Conservation (phyloP, 169 alveolate genomes). For the Neospora caninum region DNA sequence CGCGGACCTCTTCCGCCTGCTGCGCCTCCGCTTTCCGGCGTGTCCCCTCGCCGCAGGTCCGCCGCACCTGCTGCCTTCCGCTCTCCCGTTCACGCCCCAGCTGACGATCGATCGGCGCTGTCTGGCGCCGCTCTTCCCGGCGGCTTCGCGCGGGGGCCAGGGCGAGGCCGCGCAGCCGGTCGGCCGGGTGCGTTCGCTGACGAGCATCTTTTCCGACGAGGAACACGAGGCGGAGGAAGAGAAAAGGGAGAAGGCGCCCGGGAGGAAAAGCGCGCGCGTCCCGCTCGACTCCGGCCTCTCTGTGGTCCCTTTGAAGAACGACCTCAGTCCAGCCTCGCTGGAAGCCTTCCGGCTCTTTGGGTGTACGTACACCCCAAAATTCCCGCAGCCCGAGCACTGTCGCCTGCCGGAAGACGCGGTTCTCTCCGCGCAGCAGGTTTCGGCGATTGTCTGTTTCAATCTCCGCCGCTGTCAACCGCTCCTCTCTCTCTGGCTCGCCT, state of each 20-base stretch:
- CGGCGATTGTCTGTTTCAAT: constrained; percentile 57
- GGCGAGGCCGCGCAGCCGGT: background rate
- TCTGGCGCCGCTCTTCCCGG: constrained; percentile 14
- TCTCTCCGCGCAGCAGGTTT: constrained; percentile 35
- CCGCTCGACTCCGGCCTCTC: background rate
- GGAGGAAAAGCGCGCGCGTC: no score
- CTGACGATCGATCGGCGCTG: constrained; percentile 56
- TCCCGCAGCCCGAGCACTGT: constrained; percentile 55
- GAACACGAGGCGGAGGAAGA: background rate
- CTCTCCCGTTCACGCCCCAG: constrained; percentile 45
- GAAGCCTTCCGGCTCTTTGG: constrained; percentile 59
- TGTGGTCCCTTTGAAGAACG: no score
- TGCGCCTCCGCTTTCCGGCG: constrained; percentile 39
- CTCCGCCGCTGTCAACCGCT: constrained; percentile 41
- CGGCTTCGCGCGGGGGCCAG: background rate
- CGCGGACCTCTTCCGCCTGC: constrained; percentile 46
- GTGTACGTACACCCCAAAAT: constrained; percentile 66
- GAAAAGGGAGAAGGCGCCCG: no score
- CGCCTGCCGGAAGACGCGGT: constrained; percentile 47
- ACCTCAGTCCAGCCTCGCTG: no score
- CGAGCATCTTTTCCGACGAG: background rate
- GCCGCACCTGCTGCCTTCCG: constrained; percentile 59
- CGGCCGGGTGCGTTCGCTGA: background rate
- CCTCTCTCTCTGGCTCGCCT: constrained; percentile 35
- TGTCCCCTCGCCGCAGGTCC: constrained; percentile 63